A percentile compares a stretch with the other conserved stretches of the same genome.
Evolutionary conservation across 495 filamentous ascomycete species (phyloP).

Genomic region (Zalerion maritima): DNA sequence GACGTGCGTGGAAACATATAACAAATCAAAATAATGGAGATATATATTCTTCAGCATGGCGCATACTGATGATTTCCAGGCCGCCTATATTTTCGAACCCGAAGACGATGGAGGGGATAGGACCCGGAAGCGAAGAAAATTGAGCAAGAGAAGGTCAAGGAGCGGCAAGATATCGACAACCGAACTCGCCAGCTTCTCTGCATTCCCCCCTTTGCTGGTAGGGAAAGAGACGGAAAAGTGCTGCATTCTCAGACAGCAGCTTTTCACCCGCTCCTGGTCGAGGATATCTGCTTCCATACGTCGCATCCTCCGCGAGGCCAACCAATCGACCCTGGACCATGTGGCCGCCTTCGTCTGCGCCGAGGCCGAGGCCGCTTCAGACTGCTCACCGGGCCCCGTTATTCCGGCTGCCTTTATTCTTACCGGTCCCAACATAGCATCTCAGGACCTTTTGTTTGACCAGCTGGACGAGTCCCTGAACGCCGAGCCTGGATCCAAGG

Average conservation of each 20-base stretch:
- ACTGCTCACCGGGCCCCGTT: conserved; percentile 18
- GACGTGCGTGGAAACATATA: conserved; percentile 6
- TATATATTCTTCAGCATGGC: conserved; percentile 1
- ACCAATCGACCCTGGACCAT: conserved; percentile 42
- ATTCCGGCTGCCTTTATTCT: conserved; percentile 73
- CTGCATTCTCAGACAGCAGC: conserved; percentile 39
- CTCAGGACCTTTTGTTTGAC: conserved; percentile 56
- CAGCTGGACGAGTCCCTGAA: conserved; percentile 44
- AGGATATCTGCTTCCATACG: conserved; percentile 27
- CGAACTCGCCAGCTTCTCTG: conserved; percentile 7
- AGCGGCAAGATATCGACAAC: conserved; percentile 5
- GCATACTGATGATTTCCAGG: conserved; percentile 26
- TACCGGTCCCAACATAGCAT: conserved; percentile 74
- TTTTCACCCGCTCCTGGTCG: conserved; percentile 54
- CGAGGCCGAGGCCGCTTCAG: conserved; percentile 20
- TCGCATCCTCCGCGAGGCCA: conserved; percentile 46
- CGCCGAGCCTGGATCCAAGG: conserved; percentile 31
- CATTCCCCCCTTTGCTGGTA: conserved; percentile 47
- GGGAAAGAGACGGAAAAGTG: conserved; percentile 42
- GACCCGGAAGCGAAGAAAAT: conserved; percentile 51
- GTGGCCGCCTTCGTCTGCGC: conserved; percentile 51
- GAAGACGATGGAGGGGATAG: conserved; percentile 27
- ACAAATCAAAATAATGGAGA: conserved; percentile 4
- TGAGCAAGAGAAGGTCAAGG: conserved; percentile 19
- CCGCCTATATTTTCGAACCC: conserved; percentile 56